Percentiles rank a stretch among this genome's conserved stretches.
These are phyloP conservation scores for Tanacetum coccineum DNA, from an alignment of 129 eudicot genomes.

Conservation along the genomic window DNA sequence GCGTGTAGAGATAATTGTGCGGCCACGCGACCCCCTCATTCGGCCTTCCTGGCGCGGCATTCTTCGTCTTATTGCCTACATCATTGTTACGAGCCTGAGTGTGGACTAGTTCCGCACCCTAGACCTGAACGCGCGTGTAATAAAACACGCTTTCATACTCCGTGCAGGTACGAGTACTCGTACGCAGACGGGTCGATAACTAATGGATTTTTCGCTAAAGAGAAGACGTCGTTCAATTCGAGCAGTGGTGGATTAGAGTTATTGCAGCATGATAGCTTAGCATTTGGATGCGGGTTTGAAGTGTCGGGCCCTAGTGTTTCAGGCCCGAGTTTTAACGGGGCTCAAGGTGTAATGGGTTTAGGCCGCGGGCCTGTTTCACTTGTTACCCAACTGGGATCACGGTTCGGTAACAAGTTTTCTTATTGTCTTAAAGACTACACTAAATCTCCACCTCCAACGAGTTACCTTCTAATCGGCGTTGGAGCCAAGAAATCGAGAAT, in stretches of 20 bases:
- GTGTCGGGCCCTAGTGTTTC: constrained; percentile 71
- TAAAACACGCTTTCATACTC: constrained; percentile 51
- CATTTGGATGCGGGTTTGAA: constrained; percentile 62
- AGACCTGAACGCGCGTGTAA: constrained; percentile 34
- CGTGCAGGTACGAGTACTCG: constrained; percentile 64
- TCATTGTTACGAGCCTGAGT: constrained; percentile 53
- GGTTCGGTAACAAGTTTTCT: constrained; percentile 61
- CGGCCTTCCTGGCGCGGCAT: constrained; percentile 59
- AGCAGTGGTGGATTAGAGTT: constrained; percentile 19
- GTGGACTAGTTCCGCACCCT: constrained; percentile 64
- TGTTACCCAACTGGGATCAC: constrained; percentile 52
- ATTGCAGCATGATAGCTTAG: constrained; percentile 35
- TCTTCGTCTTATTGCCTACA: constrained; percentile 50
- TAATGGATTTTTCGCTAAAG: constrained; percentile 48
- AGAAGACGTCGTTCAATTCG: constrained; percentile 59
- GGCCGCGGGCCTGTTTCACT: constrained; percentile 73
- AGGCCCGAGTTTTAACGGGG: constrained; percentile 67
- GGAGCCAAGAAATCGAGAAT: constrained; percentile 6
- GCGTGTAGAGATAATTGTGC: constrained; percentile 49
- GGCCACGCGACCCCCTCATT: constrained; percentile 29
- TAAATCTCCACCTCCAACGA: constrained; percentile 62
- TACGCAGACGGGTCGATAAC: constrained; percentile 73
- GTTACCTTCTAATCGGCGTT: constrained; percentile 59
- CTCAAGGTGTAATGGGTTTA: constrained; percentile 68
- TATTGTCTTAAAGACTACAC: constrained; percentile 76